A percentile compares a stretch with the other conserved stretches of the same genome.
phyloP scores from a whole-genome alignment of 306 rosid genomes.

The Lithocarpus polystachyus region DNA sequence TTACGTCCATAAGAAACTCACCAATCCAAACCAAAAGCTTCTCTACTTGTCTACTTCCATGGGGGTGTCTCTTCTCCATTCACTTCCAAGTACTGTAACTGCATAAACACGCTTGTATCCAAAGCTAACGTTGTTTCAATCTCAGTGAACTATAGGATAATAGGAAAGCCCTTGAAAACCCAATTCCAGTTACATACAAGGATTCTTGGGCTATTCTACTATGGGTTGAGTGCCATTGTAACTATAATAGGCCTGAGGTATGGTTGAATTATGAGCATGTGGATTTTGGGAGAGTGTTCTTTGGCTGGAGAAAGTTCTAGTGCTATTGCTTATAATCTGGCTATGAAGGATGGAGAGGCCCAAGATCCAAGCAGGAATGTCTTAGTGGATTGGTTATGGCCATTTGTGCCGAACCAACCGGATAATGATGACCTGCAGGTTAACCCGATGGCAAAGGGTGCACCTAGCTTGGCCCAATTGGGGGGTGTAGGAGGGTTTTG shows the following conservation, averaged over 20 bases:
- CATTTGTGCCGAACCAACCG: conserved; percentile 18
- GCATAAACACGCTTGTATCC: conserved; percentile 13
- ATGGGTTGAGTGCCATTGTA: conserved; percentile 28
- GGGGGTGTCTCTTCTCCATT: conserved; percentile 36
- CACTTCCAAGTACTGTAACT: conserved; percentile 19
- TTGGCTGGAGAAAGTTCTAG: conserved; percentile 26
- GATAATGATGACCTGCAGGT: conserved; percentile 23
- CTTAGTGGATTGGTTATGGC: conserved; percentile 17
- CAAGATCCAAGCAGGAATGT: conserved; percentile 13
- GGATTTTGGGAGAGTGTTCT: conserved; percentile 27
- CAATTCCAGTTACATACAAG: conserved; percentile 28
- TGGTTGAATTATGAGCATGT: conserved; percentile 33
- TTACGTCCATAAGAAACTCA: conserved; percentile 24
- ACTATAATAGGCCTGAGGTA: conserved; percentile 21
- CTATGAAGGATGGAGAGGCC: conserved; percentile 14
- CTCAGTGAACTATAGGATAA: conserved; percentile 25
- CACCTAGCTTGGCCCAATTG: conserved; percentile 31
- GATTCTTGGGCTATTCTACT: conserved; percentile 31
- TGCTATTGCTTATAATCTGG: conserved; percentile 28
- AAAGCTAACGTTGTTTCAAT: conserved; percentile 25
- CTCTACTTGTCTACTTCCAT: conserved; percentile 40
- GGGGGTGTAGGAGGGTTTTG: conserved; percentile 36
- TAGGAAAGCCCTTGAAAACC: conserved; percentile 38
- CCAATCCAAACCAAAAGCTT: conserved; percentile 9
- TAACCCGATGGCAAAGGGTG: conserved; percentile 30